Conservation (phyloP, 345 rosid species). For the Balakata baccata region DNA sequence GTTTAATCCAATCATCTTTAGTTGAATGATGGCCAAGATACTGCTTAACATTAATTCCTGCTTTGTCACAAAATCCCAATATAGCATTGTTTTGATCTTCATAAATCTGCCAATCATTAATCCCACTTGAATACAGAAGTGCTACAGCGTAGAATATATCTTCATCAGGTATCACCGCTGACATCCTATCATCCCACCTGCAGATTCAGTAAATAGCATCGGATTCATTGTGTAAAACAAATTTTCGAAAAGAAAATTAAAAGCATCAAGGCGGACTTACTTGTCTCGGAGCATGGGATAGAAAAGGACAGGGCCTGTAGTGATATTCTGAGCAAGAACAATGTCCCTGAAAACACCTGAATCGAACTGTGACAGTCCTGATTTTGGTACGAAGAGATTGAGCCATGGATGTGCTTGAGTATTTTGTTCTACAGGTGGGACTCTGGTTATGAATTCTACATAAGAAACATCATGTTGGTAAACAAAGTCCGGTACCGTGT, state of each 20-base stretch:
- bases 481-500: background rate
- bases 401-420: constrained; percentile 26
- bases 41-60: constrained; percentile 15
- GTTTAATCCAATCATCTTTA: constrained; percentile 21
- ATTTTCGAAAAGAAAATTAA: too few species aligned
- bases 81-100: constrained; percentile 21
- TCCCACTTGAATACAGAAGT: constrained; percentile 8
- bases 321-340: constrained; percentile 20
- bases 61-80: constrained; percentile 7
- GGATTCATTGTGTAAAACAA: too few species aligned
- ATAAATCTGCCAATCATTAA: constrained; percentile 12
- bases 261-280: constrained; percentile 6
- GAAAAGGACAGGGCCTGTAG: constrained; percentile 23
- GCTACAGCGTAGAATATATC: constrained; percentile 18
- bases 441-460: constrained; percentile 20
- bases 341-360: constrained; percentile 20
- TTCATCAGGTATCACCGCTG: constrained; percentile 27
- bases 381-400: constrained; percentile 28
- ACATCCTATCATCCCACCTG: constrained; percentile 26
- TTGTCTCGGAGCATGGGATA: constrained; percentile 23
- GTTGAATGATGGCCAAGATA: constrained; percentile 16
- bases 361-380: constrained; percentile 15
- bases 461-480: background rate
- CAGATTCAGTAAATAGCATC: constrained; percentile 2
- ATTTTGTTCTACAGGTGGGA: background rate